Percentiles rank a stretch among this genome's conserved stretches.
phyloP scores from a whole-genome alignment of 352 stramenopile species.

The Phytopythium boreale region DNA sequence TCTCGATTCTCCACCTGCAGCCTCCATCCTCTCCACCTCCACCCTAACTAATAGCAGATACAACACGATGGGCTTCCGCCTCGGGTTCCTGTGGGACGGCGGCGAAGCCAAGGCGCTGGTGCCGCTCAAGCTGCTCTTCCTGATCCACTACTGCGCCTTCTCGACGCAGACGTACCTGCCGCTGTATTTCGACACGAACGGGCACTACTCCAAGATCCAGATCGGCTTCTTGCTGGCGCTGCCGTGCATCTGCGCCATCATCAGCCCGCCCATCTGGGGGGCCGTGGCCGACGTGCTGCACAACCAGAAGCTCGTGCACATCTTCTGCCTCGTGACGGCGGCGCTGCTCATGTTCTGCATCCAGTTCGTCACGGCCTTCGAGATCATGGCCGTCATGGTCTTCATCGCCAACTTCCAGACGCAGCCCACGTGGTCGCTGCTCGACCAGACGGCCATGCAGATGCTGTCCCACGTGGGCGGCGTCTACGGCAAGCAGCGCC shows the following conservation, averaged over 20 bases:
- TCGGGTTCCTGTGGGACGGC: slow-evolving; percentile 52
- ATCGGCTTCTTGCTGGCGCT: slow-evolving; percentile 69
- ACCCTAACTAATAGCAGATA: background rate
- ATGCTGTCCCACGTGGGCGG: slow-evolving; percentile 56
- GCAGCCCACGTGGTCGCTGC: slow-evolving; percentile 57
- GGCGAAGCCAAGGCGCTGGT: slow-evolving; percentile 57
- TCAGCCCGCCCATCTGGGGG: slow-evolving; percentile 67
- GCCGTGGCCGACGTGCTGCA: slow-evolving; percentile 53
- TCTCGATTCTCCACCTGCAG: background rate
- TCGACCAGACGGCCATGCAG: slow-evolving; percentile 66
- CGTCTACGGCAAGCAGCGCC: slow-evolving; percentile 75
- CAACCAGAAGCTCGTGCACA: slow-evolving; percentile 65
- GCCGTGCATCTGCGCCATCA: slow-evolving; percentile 65
- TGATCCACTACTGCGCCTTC: slow-evolving; percentile 67
- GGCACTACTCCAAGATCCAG: slow-evolving; percentile 70
- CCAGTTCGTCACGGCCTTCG: slow-evolving; percentile 60
- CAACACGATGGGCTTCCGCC: slow-evolving; percentile 21
- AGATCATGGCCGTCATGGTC: slow-evolving; percentile 68
- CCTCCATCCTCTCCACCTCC: too few species aligned
- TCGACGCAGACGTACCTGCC: slow-evolving; percentile 38
- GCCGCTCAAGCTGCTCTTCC: slow-evolving; percentile 70
- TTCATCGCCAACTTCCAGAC: slow-evolving; percentile 76
- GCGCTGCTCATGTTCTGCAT: slow-evolving; percentile 68
- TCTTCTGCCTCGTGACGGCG: slow-evolving; percentile 55
- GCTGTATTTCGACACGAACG: slow-evolving; percentile 51